These are phyloP conservation scores for Yamagishiella unicocca DNA, from an alignment of 139 green algal genomes.

Conservation along the genomic window DNA sequence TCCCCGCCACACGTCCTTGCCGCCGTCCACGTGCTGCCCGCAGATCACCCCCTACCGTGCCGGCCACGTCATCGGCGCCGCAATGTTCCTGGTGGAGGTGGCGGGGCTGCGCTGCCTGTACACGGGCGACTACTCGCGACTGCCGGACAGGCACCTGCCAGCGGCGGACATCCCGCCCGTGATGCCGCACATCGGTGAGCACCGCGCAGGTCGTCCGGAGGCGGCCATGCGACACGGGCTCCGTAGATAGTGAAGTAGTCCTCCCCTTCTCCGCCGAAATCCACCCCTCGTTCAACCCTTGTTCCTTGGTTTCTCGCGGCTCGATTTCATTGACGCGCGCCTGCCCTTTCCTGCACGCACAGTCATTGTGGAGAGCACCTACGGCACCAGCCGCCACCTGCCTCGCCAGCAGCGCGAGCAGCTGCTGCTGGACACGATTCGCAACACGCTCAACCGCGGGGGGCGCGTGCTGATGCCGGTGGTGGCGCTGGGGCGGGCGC, in stretches of 20 bases:
- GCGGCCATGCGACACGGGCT: too few relatives aligned
- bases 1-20: too few relatives aligned
- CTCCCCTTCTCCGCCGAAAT: too few relatives aligned
- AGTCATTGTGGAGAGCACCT: constrained; percentile 96
- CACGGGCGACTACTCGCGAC: constrained; percentile 93
- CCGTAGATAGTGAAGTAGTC: too few relatives aligned
- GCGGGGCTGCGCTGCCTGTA: constrained; percentile 94
- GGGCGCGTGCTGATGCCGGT: constrained; percentile 95
- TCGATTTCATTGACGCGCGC: too few relatives aligned
- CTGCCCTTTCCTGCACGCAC: too few relatives aligned
- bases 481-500: constrained; percentile 94
- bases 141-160: constrained; percentile 90
- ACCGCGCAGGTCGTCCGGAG: too few relatives aligned
- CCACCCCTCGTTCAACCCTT: too few relatives aligned
- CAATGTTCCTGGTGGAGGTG: constrained; percentile 99
- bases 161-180: constrained; percentile 91
- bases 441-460: constrained; percentile 78
- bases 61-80: constrained; percentile 97
- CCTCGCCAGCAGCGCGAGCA: constrained; percentile 88
- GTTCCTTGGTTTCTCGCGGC: too few relatives aligned
- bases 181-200: constrained; percentile 87
- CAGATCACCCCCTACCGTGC: constrained; percentile 91
- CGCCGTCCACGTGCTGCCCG: background rate
- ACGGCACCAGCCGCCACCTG: constrained; percentile 92
- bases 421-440: constrained; percentile 84